A percentile compares a stretch with the other conserved stretches of the same genome.
These are phyloP conservation scores for Tuber magnatum DNA, from an alignment of 495 filamentous ascomycete genomes.

Conservation along the genomic window DNA sequence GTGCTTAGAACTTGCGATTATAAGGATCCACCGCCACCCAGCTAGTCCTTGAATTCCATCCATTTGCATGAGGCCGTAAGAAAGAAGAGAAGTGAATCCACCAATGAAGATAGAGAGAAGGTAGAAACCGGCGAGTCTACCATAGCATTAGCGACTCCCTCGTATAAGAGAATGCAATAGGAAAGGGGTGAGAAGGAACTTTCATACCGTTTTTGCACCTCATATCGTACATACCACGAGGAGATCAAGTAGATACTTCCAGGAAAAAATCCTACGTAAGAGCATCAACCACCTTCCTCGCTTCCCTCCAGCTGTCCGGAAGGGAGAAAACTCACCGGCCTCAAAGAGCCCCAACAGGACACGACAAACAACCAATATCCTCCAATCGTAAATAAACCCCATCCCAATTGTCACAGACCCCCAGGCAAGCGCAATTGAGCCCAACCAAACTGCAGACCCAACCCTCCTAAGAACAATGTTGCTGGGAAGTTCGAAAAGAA, in stretches of 20 bases:
- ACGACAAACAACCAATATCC: slow-evolving; percentile 57
- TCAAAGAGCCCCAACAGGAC: slow-evolving; percentile 62
- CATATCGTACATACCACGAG: slow-evolving; percentile 63
- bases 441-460: slow-evolving; percentile 62
- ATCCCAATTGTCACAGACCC: slow-evolving; percentile 60
- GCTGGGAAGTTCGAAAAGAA: slow-evolving; percentile 56
- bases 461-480: slow-evolving; percentile 63
- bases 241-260: slow-evolving; percentile 68
- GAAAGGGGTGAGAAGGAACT: slow-evolving; percentile 40
- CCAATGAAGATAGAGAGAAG: slow-evolving; percentile 59
- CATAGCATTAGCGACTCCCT: neutral
- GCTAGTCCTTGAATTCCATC: slow-evolving; percentile 55
- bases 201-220: slow-evolving; percentile 58
- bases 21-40: slow-evolving; percentile 74
- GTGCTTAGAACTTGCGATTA: slow-evolving; percentile 44
- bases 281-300: neutral
- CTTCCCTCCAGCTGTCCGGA: neutral
- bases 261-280: slow-evolving; percentile 55
- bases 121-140: slow-evolving; percentile 59
- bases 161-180: neutral
- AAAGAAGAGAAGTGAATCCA: slow-evolving; percentile 63
- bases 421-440: slow-evolving; percentile 58
- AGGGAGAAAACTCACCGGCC: slow-evolving; percentile 45
- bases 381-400: slow-evolving; percentile 60
- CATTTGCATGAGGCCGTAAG: slow-evolving; percentile 63